Conservation (phyloP, 2,329 filamentous ascomycete species). For the Fusarium bactridioides region DNA sequence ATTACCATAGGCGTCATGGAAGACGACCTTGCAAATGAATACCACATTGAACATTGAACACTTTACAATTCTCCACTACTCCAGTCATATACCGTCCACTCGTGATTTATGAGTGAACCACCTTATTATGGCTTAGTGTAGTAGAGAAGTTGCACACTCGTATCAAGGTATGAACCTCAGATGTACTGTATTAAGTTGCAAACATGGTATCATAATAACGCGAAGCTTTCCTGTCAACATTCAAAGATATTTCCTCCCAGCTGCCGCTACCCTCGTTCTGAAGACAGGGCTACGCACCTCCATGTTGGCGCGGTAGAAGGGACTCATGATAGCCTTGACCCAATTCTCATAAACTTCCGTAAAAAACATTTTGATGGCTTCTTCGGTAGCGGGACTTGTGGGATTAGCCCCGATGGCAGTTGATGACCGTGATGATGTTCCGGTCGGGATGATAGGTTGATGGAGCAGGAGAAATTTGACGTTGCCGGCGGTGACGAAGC, state of each 20-base stretch:
- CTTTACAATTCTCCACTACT: neutral
- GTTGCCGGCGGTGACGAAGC: slow-evolving; percentile 91
- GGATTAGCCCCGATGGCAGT: slow-evolving; percentile 85
- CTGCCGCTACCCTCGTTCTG: slow-evolving; percentile 79
- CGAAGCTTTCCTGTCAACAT: neutral
- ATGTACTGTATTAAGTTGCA: slow-evolving; percentile 14
- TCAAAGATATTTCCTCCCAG: slow-evolving; percentile 91
- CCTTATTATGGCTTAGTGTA: no score
- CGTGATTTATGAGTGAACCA: neutral
- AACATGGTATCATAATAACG: slow-evolving; percentile 37
- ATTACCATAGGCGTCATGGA: slow-evolving; percentile 46
- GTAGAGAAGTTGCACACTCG: neutral
- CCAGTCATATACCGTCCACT: neutral
- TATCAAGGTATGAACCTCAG: neutral
- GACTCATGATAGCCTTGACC: slow-evolving; percentile 97
- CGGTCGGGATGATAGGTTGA: slow-evolving; percentile 67
- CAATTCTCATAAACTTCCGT: slow-evolving; percentile 95
- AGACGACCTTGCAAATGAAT: slow-evolving; percentile 46
- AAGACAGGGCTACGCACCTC: slow-evolving; percentile 89
- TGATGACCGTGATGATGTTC: slow-evolving; percentile 61
- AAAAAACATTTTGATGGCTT: slow-evolving; percentile 95
- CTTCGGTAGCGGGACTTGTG: slow-evolving; percentile 88
- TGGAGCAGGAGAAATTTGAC: slow-evolving; percentile 95
- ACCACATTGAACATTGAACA: slow-evolving; percentile 40
- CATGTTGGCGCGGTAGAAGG: slow-evolving; percentile 89